phyloP scores from a whole-genome alignment of 768 basidiomycete genomes.

The Phlebiopsis flavidoalba region DNA sequence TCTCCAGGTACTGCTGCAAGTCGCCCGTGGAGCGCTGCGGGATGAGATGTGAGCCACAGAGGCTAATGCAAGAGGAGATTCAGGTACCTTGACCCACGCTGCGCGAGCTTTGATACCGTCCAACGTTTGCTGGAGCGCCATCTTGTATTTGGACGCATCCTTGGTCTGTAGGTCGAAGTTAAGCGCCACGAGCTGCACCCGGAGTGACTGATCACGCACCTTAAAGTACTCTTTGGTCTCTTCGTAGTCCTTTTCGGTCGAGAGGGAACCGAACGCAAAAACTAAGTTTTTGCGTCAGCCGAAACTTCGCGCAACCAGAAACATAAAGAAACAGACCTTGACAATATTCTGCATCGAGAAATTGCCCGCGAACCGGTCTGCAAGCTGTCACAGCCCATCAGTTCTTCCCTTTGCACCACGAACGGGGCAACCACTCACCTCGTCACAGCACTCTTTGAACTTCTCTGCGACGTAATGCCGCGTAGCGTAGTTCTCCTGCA shows the following conservation, averaged over 20 bases:
- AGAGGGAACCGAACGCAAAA: constrained; percentile 40
- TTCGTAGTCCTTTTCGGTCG: constrained; percentile 63
- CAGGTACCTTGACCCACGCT: constrained; percentile 56
- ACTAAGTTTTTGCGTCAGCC: constrained; percentile 23
- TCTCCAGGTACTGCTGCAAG: constrained; percentile 47
- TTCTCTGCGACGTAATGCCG: constrained; percentile 32
- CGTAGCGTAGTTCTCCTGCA: constrained; percentile 31
- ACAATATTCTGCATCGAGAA: constrained; percentile 51
- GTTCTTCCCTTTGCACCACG: not conserved
- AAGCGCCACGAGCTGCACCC: constrained; percentile 11
- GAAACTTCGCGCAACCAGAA: not conserved
- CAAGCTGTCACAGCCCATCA: constrained; percentile 35
- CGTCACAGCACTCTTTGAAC: constrained; percentile 38
- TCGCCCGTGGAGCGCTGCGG: constrained; percentile 55
- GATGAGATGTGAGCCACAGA: not conserved
- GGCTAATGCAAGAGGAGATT: not conserved
- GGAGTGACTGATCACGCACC: constrained; percentile 30
- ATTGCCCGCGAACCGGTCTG: constrained; percentile 68
- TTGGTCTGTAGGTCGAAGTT: constrained; percentile 37
- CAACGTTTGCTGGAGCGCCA: constrained; percentile 59
- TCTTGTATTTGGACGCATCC: constrained; percentile 64
- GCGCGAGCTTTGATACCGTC: constrained; percentile 61
- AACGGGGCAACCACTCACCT: constrained; percentile 16
- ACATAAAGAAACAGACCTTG: constrained; percentile 41
- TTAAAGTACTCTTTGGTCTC: constrained; percentile 70